Evolutionary conservation across 164 flowering plant genomes (phyloP).

Genomic region (Stephania japonica): DNA sequence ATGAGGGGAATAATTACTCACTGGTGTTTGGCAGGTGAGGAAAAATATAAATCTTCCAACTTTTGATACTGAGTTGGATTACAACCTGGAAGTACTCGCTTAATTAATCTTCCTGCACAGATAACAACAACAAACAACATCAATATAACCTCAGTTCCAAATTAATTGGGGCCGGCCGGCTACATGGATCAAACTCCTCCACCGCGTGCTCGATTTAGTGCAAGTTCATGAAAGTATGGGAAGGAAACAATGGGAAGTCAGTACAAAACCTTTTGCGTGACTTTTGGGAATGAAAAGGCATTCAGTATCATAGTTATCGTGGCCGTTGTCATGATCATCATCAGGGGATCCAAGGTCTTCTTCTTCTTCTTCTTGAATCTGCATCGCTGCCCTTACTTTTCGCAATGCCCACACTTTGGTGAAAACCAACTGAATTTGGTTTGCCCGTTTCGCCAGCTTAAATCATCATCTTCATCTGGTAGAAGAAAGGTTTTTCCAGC

Average conservation of each 20-base stretch:
- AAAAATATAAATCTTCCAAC: too few species aligned
- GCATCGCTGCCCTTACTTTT: not conserved
- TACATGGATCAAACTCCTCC: too few species aligned
- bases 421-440: not conserved
- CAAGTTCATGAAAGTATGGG: too few species aligned
- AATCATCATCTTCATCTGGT: not conserved
- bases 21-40: too few species aligned
- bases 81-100: not conserved
- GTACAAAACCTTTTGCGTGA: not conserved
- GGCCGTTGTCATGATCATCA: too few species aligned
- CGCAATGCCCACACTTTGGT: not conserved
- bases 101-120: not conserved
- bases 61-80: too few species aligned
- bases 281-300: not conserved
- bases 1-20: not conserved
- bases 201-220: too few species aligned
- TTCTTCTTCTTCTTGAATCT: not conserved
- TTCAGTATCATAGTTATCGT: not conserved
- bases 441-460: not conserved
- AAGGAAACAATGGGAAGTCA: too few species aligned
- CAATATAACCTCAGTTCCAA: too few species aligned
- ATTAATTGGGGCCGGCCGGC: too few species aligned
- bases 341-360: not conserved
- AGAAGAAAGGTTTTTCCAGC: not conserved
- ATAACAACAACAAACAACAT: not conserved